These are phyloP conservation scores for Coelastrella sp. DNA, from an alignment of 139 green algal genomes.

Conservation along the genomic window DNA sequence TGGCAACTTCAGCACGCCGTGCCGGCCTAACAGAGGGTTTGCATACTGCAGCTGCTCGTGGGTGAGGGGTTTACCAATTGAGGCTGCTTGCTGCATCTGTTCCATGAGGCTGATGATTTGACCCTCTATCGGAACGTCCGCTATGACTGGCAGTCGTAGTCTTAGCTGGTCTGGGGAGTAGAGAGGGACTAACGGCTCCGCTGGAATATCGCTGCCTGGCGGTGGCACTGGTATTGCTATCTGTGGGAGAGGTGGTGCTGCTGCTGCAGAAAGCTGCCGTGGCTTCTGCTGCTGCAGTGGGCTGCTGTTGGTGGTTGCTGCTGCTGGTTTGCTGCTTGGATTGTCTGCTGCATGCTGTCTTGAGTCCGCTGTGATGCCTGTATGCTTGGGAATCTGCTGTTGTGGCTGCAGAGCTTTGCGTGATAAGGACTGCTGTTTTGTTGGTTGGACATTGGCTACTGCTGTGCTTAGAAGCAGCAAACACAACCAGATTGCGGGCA, in stretches of 20 bases:
- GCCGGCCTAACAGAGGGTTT: conserved; percentile 25
- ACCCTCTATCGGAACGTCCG: neutral
- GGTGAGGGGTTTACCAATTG: neutral
- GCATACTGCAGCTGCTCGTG: conserved; percentile 40
- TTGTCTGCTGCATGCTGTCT: neutral
- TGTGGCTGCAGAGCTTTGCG: neutral
- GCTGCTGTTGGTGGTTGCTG: neutral
- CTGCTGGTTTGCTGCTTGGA: neutral
- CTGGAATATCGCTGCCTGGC: neutral
- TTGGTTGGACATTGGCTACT: neutral
- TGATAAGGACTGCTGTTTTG: neutral
- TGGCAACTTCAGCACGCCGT: conserved; percentile 19
- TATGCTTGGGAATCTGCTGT: neutral
- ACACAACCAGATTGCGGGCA: neutral
- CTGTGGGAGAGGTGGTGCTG: neutral
- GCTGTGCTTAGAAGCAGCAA: neutral
- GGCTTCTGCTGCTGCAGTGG: neutral
- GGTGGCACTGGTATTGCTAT: conserved; percentile 29
- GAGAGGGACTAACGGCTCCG: conserved; percentile 4
- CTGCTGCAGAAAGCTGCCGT: neutral
- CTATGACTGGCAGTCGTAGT: neutral
- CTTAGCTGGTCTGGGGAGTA: conserved; percentile 44
- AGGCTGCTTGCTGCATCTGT: conserved; percentile 44
- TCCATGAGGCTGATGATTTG: conserved; percentile 44
- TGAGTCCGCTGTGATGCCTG: neutral